These are phyloP conservation scores for Cenchrus fungigraminus DNA, from an alignment of 176 grass and related monocot species.

Conservation along the genomic window DNA sequence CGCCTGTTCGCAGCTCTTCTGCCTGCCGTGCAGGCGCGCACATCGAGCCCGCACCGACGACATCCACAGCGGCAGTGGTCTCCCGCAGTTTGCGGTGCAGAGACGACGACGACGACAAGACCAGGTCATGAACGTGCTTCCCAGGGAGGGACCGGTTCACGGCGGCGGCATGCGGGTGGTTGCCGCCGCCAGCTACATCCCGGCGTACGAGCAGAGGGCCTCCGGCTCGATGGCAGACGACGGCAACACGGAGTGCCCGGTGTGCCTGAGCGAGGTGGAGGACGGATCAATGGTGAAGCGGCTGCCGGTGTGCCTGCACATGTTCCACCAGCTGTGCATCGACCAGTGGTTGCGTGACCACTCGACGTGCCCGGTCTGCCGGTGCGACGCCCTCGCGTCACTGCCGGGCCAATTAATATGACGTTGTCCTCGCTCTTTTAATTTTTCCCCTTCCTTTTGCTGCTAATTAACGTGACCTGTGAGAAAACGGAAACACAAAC, in stretches of 20 bases:
- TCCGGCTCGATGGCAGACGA: neutral
- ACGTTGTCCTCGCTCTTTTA: neutral
- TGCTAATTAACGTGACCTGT: too few species aligned
- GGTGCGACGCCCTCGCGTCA: neutral
- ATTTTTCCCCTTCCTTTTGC: too few species aligned
- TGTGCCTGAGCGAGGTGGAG: slow-evolving; percentile 46
- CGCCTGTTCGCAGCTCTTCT: neutral
- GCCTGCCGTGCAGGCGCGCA: neutral
- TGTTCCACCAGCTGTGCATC: slow-evolving; percentile 38
- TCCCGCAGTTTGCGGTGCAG: neutral
- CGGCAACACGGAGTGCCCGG: slow-evolving; percentile 6
- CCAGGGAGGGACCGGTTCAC: neutral
- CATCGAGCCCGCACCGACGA: neutral
- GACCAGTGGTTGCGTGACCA: slow-evolving; percentile 2
- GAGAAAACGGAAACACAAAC: too few species aligned
- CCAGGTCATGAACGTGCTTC: neutral
- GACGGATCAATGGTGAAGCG: slow-evolving; percentile 32
- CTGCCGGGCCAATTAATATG: neutral
- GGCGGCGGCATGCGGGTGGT: neutral
- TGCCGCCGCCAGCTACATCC: neutral
- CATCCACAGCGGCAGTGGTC: neutral
- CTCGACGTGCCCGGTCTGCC: neutral
- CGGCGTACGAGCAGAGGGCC: neutral
- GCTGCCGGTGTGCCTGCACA: slow-evolving; percentile 48
- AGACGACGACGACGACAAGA: neutral